Base-by-base conservation (phyloP, 768 basidiomycete species). In the Psilocybe cyanescens region DNA sequence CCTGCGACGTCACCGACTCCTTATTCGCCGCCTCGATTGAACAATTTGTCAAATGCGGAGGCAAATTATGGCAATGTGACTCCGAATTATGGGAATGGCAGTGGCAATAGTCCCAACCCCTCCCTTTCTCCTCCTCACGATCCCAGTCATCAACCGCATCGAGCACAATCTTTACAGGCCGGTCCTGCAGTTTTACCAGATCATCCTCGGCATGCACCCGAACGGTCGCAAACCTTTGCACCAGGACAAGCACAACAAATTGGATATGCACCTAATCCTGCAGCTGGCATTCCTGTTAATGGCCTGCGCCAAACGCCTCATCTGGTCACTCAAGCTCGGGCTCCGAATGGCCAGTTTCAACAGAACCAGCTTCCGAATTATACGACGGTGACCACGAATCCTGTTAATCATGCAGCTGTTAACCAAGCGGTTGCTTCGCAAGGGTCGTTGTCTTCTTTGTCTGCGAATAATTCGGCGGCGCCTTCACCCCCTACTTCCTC, bases 401-500 rank as follows among this genome's bases (percentile, higher is more conserved):
- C 54, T 31, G 24, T 28, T 35, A 29, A 35, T 35, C 33, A 35
- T 35, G 24, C 24, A 24, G 24, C 24, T 24, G 49, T 16, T 39
- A 49, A 30, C 9, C 51, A 54, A 54, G 52, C 47, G 50, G 39
- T 47, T 3, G 39, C 50, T 47, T 49, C 63, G 16, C 54, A 58
- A 55, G 44, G 39, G 7, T 37, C 60, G 14, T 45, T 59, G 8
- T 62, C 59, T 31, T 60, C 71, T 28, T 28, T 61, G 37, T 57
- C 63, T 17, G 16, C 55, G 11, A 60, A 6, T 45, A 61, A 55
- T 37, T 28, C 55, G 16, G 57, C 56, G n/a, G 46, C 53, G 19
- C 17, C 58, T 19, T 67, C 66, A 8, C 65, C 67, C 8, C 65
- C 71, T 16, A 28, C 65, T 4, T 55, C 66, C 4, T 68, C 68